Conservation (phyloP, 805 yeast genomes). For the Yamadazyma endophytica region DNA sequence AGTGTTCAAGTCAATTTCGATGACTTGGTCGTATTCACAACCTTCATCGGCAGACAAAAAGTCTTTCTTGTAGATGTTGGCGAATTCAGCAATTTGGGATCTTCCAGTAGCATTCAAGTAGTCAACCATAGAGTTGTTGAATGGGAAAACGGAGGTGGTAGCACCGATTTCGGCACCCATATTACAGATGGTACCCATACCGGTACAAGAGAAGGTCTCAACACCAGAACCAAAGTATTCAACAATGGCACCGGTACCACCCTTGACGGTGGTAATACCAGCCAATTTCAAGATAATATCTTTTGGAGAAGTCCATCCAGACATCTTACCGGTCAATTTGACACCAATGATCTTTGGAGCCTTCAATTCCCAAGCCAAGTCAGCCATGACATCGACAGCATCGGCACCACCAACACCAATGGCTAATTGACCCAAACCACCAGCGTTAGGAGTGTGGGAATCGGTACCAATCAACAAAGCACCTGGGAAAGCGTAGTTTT, state of each 20-base stretch:
- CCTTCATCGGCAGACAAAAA: conserved; percentile 84
- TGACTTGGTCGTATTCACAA: conserved; percentile 87
- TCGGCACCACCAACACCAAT: conserved; percentile 99
- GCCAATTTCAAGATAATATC: conserved; percentile 92
- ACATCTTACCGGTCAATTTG: conserved; percentile 84
- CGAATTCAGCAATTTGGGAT: conserved; percentile 78
- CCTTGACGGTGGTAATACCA: conserved; percentile 92
- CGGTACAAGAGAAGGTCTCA: conserved; percentile 87
- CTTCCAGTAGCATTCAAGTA: conserved; percentile 87
- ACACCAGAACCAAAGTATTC: conserved; percentile 98
- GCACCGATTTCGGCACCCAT: conserved; percentile 99
- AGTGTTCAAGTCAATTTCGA: conserved; percentile 83
- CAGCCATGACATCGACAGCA: conserved; percentile 95
- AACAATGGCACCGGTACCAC: conserved; percentile 96
- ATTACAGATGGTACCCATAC: conserved; percentile 99
- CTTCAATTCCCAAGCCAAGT: conserved; percentile 94
- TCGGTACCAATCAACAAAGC: conserved; percentile 94
- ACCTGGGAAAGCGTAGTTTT: conserved; percentile 97
- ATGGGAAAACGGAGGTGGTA: conserved; percentile 96
- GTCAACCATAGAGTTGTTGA: conserved; percentile 82
- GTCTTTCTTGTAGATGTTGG: conserved; percentile 58
- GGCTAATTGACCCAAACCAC: conserved; percentile 97
- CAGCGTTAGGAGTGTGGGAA: conserved; percentile 97
- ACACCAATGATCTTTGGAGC: conserved; percentile 96
- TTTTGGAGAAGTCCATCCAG: conserved; percentile 97